phyloP scores from a whole-genome alignment of 257 asterid genomes.

The Scutellaria barbata region DNA sequence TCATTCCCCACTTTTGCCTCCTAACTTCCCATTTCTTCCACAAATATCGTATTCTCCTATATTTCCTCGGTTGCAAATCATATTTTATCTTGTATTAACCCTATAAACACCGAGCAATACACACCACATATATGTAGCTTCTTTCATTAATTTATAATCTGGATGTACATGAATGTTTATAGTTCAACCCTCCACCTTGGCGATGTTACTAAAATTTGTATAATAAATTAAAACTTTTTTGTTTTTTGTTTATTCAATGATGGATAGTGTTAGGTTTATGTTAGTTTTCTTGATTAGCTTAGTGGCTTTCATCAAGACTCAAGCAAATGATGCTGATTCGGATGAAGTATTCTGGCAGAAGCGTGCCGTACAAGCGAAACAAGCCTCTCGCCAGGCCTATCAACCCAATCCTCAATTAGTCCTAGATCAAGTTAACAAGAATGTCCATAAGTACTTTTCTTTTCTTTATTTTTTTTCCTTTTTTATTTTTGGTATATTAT shows the following conservation, averaged over 20 bases:
- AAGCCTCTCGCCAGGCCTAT: slow-evolving; percentile 50
- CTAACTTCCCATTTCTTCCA: slow-evolving; percentile 32
- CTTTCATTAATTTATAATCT: neutral
- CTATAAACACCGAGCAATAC: neutral
- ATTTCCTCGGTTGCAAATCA: neutral
- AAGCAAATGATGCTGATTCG: slow-evolving; percentile 24
- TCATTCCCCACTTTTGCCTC: slow-evolving; percentile 46
- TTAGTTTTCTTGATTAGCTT: slow-evolving; percentile 33
- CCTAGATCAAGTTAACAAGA: slow-evolving; percentile 37
- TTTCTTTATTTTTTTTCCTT: neutral
- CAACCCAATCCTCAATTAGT: slow-evolving; percentile 47
- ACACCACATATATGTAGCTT: slow-evolving; percentile 24
- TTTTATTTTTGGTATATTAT: no score
- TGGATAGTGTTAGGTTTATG: slow-evolving; percentile 40
- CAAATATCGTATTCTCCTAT: neutral
- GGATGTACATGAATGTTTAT: neutral
- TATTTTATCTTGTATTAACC: neutral
- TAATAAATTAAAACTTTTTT: neutral
- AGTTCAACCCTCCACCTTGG: slow-evolving; percentile 23
- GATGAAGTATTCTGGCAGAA: slow-evolving; percentile 44
- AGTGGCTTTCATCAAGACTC: slow-evolving; percentile 25
- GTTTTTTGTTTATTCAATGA: slow-evolving; percentile 15
- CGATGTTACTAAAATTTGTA: neutral
- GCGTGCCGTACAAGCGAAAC: slow-evolving; percentile 47
- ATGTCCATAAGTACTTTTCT: slow-evolving; percentile 47